These are phyloP conservation scores for Wickerhamomyces bovis DNA, from an alignment of 805 yeast species.

Conservation along the genomic window DNA sequence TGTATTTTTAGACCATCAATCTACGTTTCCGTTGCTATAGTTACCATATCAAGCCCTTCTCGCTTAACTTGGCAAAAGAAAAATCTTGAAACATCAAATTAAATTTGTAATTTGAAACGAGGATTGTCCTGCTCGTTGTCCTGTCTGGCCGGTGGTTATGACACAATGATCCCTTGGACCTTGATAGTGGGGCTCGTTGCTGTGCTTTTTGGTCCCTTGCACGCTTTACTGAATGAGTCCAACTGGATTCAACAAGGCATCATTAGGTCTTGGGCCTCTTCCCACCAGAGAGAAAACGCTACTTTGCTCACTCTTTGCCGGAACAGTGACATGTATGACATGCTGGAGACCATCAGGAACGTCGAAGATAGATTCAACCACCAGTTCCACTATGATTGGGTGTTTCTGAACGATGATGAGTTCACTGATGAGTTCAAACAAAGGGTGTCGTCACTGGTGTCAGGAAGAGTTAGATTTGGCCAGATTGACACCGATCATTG, in stretches of 20 bases:
- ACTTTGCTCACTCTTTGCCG: constrained; percentile 51
- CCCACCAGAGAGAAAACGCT: constrained; percentile 24
- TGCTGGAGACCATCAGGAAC: constrained; percentile 47
- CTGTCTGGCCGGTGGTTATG: not conserved
- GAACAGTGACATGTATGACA: constrained; percentile 46
- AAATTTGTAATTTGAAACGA: too few species aligned
- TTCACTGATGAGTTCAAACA: constrained; percentile 67
- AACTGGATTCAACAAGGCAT: not conserved
- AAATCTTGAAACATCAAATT: not conserved
- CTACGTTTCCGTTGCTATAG: not conserved
- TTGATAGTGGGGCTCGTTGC: not conserved
- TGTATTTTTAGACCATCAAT: too few species aligned
- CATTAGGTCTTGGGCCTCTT: not conserved
- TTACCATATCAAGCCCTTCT: not conserved
- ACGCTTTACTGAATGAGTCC: not conserved
- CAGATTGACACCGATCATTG: constrained; percentile 72
- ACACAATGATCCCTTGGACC: not conserved
- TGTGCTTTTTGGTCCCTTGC: not conserved
- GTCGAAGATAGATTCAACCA: constrained; percentile 34
- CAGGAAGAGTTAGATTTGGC: constrained; percentile 71
- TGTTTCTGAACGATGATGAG: constrained; percentile 76
- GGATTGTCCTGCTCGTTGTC: too few species aligned
- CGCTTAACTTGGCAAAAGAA: not conserved
- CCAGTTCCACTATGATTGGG: constrained; percentile 83
- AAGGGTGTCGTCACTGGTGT: constrained; percentile 44